Evolutionary conservation across 257 asterid genomes (phyloP).

Genomic region (Galeopsis tetrahit): DNA sequence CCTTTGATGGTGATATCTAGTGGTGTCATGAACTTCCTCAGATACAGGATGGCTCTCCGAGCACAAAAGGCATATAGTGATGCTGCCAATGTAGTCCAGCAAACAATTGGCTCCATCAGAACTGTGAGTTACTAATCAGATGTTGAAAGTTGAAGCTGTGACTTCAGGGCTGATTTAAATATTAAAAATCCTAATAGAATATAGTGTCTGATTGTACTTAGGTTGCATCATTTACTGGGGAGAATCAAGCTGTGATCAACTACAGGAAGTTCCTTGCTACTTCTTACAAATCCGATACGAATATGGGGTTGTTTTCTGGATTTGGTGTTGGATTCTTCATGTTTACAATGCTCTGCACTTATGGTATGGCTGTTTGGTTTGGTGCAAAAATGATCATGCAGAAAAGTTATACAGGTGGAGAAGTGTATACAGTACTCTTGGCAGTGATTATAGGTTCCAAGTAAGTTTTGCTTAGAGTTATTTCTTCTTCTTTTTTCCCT

Average conservation of each 20-base stretch:
- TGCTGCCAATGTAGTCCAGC: slow-evolving; percentile 51
- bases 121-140: slow-evolving; percentile 40
- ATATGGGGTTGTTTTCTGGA: slow-evolving; percentile 41
- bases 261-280: slow-evolving; percentile 42
- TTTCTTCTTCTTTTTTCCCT: neutral
- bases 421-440: slow-evolving; percentile 40
- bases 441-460: slow-evolving; percentile 45
- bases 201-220: slow-evolving; percentile 12
- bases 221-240: slow-evolving; percentile 66
- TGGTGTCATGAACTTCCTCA: slow-evolving; percentile 31
- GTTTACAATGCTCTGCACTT: slow-evolving; percentile 33
- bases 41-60: slow-evolving; percentile 32
- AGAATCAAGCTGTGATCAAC: slow-evolving; percentile 43
- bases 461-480: slow-evolving; percentile 36
- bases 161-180: neutral
- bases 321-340: slow-evolving; percentile 38
- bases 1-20: slow-evolving; percentile 38
- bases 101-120: slow-evolving; percentile 52
- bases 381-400: slow-evolving; percentile 53
- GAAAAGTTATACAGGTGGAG: slow-evolving; percentile 47
- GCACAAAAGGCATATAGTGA: slow-evolving; percentile 42
- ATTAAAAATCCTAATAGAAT: neutral
- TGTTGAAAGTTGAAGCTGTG: neutral
- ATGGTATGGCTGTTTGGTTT: slow-evolving; percentile 52
- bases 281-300: slow-evolving; percentile 42